Conservation (phyloP, 768 basidiomycete genomes). For the Kwoniella pini region DNA sequence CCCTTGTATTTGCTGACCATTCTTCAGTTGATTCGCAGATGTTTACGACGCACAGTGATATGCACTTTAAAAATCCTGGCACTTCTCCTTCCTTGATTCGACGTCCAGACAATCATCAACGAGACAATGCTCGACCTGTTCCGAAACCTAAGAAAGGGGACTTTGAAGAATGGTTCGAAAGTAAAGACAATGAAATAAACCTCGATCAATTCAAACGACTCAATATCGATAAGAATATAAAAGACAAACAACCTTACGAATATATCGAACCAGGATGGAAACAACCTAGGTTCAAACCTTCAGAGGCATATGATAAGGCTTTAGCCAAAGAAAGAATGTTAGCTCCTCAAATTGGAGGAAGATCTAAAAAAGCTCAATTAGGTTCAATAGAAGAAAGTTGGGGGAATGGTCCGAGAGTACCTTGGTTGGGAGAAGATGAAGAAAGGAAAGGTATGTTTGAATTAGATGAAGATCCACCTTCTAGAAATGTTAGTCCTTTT, state of each 20-base stretch:
- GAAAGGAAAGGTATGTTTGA: constrained; percentile 38
- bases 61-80: too few species aligned
- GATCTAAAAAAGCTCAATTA: constrained; percentile 36
- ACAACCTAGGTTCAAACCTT: constrained; percentile 18
- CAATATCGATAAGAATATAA: not conserved
- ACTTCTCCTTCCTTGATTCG: too few species aligned
- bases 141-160: too few species aligned
- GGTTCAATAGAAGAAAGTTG: constrained; percentile 40
- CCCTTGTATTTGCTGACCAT: too few species aligned
- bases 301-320: constrained; percentile 3
- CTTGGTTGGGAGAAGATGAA: constrained; percentile 1
- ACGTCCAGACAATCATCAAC: too few species aligned
- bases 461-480: constrained; percentile 37
- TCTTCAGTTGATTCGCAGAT: too few species aligned
- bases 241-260: not conserved
- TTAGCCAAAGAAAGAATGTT: constrained; percentile 13
- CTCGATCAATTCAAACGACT: not conserved
- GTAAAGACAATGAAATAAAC: too few species aligned
- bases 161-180: too few species aligned
- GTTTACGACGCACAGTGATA: too few species aligned
- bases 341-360: constrained; percentile 27
- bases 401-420: constrained; percentile 14
- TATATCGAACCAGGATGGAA: not conserved
- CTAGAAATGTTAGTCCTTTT: constrained; percentile 33
- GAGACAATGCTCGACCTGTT: too few species aligned